Evolutionary conservation across 2,329 filamentous ascomycete genomes (phyloP), one percentile per base, ranked within the genome.

Genomic region (Polychaeton citri): DNA sequence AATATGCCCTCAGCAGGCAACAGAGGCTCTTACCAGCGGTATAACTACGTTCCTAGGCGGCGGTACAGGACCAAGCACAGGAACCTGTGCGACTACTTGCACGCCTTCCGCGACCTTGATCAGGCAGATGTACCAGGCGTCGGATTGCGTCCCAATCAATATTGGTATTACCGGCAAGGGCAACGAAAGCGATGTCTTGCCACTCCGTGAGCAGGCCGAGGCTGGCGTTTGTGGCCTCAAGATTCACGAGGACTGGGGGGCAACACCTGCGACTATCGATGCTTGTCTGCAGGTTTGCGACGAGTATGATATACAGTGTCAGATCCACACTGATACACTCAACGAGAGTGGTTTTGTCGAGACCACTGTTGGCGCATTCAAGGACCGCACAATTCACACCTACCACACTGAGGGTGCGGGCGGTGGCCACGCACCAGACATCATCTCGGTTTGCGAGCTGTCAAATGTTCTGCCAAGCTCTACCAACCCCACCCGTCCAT

Each of bases 321-420:
- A 93, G 45, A 88, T 94, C 49, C 87, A 94, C 57, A 94, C 85
- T 0, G 87, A 95, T 58, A 94, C 87, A 0, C 72, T 95, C 43
- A 95, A 95, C 58, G 86, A 95, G 59, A 87, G 82, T 12, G 87
- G 86, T 9, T 95, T 93, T 52, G 86, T 95, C 34, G 86, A 94
- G 57, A 78, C 81, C 41, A 92, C 85, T 3, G 75, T 92, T 42
- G 72, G 67, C n/a, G 76, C 86, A 3, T 79, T 94, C 68, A 83
- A 83, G 55, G 70, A 74, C 52, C 77, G 86, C 40, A 81, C 83
- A 1, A 92, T 95, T 51, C 86, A 95, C 61, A 92, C 86, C 1
- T 94, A 95, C 60, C 86, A 95, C 61, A 94, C 84, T 19, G 86
- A 95, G 63, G 86, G 86, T 30, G 86, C 86, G 2, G 86, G 86